phyloP scores from a whole-genome alignment of 225 moss, liverwort and hornwort genomes.

The Rhytidiadelphus loreus region DNA sequence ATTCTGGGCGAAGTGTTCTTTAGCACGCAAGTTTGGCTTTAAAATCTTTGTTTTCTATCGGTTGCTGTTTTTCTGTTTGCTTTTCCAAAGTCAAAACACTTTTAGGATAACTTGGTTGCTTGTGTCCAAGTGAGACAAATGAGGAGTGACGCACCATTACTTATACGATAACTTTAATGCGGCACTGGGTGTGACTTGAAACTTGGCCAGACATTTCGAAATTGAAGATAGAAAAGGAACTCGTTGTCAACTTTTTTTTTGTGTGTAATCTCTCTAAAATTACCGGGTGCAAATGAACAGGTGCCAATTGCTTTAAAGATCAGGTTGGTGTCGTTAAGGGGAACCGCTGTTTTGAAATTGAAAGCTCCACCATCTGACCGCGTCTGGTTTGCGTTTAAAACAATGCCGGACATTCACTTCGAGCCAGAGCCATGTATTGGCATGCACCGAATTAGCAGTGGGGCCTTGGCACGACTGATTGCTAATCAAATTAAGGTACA shows the following conservation, averaged over 20 bases:
- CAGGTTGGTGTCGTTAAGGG: constrained; percentile 63
- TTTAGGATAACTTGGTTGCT: neutral
- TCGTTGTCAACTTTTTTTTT: neutral
- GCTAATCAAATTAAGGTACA: constrained; percentile 86
- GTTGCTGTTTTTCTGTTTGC: neutral
- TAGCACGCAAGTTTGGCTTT: neutral
- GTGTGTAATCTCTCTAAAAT: neutral
- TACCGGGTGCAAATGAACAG: constrained; percentile 25
- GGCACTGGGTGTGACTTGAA: neutral
- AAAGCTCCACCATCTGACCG: constrained; percentile 95
- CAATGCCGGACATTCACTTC: constrained; percentile 71
- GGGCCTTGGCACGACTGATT: constrained; percentile 65
- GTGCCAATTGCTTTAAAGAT: constrained; percentile 77
- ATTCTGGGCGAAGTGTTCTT: no score
- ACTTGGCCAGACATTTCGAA: neutral
- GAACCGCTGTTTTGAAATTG: constrained; percentile 59
- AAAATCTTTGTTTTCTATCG: neutral
- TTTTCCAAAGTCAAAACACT: neutral
- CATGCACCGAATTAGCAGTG: constrained; percentile 71
- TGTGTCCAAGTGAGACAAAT: neutral
- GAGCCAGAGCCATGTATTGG: constrained; percentile 89
- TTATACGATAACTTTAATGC: neutral
- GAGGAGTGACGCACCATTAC: neutral
- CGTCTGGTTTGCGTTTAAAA: constrained; percentile 86
- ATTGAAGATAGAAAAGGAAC: neutral